Conservation (phyloP, 2,329 filamentous ascomycete genomes). For the Phialemoniopsis sp. region DNA sequence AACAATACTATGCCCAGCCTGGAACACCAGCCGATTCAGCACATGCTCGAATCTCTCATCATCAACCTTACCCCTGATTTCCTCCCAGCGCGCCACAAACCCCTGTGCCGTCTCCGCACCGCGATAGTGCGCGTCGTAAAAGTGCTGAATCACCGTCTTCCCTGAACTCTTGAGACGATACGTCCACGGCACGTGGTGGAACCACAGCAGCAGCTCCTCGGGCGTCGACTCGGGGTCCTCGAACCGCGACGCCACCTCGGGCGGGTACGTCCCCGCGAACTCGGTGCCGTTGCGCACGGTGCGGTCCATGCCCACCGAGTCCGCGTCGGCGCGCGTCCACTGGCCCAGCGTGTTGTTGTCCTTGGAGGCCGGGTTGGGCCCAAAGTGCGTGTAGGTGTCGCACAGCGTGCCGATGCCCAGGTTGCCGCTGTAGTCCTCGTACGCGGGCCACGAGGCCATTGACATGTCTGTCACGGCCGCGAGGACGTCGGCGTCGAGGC, state of each 20-base stretch:
- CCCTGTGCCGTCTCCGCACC: constrained; percentile 56
- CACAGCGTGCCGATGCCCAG: constrained; percentile 66
- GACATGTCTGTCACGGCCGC: constrained; percentile 58
- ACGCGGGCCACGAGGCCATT: constrained; percentile 66
- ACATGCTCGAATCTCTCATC: constrained; percentile 54
- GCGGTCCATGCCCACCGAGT: constrained; percentile 66
- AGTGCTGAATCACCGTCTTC: constrained; percentile 58
- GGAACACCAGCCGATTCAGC: constrained; percentile 56
- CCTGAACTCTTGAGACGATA: constrained; percentile 52
- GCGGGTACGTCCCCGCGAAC: constrained; percentile 61
- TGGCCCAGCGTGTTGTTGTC: constrained; percentile 68
- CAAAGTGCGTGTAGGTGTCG: constrained; percentile 65
- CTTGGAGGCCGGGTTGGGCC: constrained; percentile 62
- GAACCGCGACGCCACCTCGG: constrained; percentile 52
- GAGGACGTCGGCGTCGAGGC: constrained; percentile 47
- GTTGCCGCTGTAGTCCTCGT: constrained; percentile 69
- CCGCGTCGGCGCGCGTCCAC: constrained; percentile 62
- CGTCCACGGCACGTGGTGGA: constrained; percentile 69
- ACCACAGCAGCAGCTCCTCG: constrained; percentile 67
- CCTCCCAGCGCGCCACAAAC: constrained; percentile 51
- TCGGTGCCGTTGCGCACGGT: constrained; percentile 65
- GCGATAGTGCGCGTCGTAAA: constrained; percentile 49
- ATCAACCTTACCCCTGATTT: constrained; percentile 53
- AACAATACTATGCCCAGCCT: constrained; percentile 65
- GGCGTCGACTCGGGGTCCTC: constrained; percentile 61